Conservation (phyloP, 2,329 filamentous ascomycete species). For the Nakataea oryzae region DNA sequence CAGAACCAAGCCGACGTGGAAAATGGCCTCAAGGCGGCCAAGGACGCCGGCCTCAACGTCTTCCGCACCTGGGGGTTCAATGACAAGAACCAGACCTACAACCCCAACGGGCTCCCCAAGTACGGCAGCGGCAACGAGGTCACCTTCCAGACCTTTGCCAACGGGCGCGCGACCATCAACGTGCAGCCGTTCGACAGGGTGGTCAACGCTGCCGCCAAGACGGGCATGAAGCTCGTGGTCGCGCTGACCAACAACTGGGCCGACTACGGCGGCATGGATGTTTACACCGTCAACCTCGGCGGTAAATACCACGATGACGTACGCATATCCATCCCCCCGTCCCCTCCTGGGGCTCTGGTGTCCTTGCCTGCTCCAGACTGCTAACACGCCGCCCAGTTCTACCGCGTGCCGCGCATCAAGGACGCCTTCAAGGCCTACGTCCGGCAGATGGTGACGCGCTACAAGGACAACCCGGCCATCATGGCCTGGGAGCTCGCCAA, state of each 20-base stretch:
- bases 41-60: conserved; percentile 27
- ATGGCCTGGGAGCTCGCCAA: conserved; percentile 46
- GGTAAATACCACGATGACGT: conserved; percentile 3
- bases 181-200: conserved; percentile 4
- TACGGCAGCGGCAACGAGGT: background rate
- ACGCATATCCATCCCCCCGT: background rate
- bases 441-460: conserved; percentile 35
- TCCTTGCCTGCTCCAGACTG: too few species aligned
- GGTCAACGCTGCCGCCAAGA: conserved; percentile 5
- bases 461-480: conserved; percentile 33
- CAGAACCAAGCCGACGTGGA: conserved; percentile 36
- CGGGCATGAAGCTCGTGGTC: conserved; percentile 4
- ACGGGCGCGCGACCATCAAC: conserved; percentile 1
- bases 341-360: background rate
- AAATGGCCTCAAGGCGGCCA: conserved; percentile 51
- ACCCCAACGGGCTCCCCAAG: background rate
- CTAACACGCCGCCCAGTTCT: background rate
- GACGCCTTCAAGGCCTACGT: conserved; percentile 23
- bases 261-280: conserved; percentile 10
- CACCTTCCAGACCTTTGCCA: background rate
- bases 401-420: conserved; percentile 1
- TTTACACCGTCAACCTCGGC: conserved; percentile 8
- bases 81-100: conserved; percentile 2
- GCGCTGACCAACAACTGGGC: conserved; percentile 9
- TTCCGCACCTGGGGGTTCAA: conserved; percentile 8